phyloP scores from a whole-genome alignment of 2,329 filamentous ascomycete species.

The Pestalotiopsis sp. region DNA sequence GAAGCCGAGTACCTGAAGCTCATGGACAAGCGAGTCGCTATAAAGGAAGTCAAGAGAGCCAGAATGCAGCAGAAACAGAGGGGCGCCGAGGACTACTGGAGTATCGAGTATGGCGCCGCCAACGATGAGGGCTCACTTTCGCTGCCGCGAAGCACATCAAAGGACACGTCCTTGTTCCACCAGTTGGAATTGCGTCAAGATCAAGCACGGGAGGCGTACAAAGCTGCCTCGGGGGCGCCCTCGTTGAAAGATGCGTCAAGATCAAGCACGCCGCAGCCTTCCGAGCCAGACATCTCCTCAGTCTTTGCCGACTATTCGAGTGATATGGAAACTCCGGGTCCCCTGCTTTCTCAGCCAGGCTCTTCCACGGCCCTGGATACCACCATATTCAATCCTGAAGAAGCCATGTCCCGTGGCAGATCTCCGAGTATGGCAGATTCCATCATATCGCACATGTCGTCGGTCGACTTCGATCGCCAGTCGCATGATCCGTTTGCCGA shows the following conservation, averaged over 20 bases:
- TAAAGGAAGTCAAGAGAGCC: conserved; percentile 60
- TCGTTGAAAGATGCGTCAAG: conserved; percentile 46
- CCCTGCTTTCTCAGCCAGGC: conserved; percentile 52
- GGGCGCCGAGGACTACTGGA: conserved; percentile 73
- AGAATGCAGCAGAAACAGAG: conserved; percentile 51
- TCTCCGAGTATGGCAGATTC: conserved; percentile 83
- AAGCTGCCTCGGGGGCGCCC: conserved; percentile 47
- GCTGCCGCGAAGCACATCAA: conserved; percentile 21
- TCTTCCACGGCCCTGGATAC: conserved; percentile 68
- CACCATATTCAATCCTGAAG: conserved; percentile 66
- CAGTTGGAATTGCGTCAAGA: conserved; percentile 22
- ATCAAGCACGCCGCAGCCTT: conserved; percentile 31
- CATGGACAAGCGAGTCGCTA: conserved; percentile 58
- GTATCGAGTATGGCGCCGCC: conserved; percentile 74
- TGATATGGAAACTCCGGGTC: conserved; percentile 55
- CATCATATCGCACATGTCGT: conserved; percentile 70
- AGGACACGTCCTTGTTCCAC: conserved; percentile 21
- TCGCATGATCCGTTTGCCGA: conserved; percentile 73
- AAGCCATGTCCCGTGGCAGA: conserved; percentile 61
- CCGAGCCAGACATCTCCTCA: conserved; percentile 34
- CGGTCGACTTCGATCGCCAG: conserved; percentile 58
- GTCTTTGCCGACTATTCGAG: conserved; percentile 42
- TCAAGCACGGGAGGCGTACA: conserved; percentile 41
- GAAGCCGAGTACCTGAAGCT: conserved; percentile 63
- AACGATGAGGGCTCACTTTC: conserved; percentile 52